Base-by-base conservation (phyloP, 176 grass and related monocot genomes). In the Avena sativa region DNA sequence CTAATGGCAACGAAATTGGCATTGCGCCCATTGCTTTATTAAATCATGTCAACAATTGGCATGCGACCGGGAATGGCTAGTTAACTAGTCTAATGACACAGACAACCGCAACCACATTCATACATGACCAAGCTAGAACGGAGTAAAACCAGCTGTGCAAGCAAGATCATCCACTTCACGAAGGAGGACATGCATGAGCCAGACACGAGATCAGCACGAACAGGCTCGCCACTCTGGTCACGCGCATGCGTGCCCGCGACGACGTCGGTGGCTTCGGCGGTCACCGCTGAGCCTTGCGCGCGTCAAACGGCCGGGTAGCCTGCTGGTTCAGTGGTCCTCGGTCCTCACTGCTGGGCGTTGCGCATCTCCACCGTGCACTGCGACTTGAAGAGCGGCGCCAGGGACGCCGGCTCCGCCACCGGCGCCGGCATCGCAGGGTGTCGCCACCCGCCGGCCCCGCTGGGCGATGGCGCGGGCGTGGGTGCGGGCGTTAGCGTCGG, bases 341-440 rank as follows among this genome's bases (percentile, higher is more conserved):
- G 40, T 80, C 81, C 60, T 91, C 76, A 81, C 55, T 88, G 69
- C 61, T 70, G 81, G 70, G 86, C 69, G 76, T 76, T 84, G 81
- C 70, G 76, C 70, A 78, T 30, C 81, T 88, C 81, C 53, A 91
- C 44, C 21, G 82, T 86, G 82, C 90, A 91, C 78, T 88, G 90
- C 70, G 90, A 85, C 86, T 81, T 46, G 86, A 91, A 91, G 6
- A 85, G 30, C 60, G 77, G 71, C 71, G 76, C 52, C 44, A 97
- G 76, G 26, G 94, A 90, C 51, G 77, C 79, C 19, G 88, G 92
- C 86, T 92, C 92, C n/a, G 75, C 67, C 49, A 86, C 74, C 44
- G 83, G 88, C 79, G 83, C 36, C 67, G 87, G 57, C 13, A 91
- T 79, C 10, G 79, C 92, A 8, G 92, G 94, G 55, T 90, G 92